These are phyloP conservation scores for Auriscalpium orientale DNA, from an alignment of 768 basidiomycete species.

Conservation along the genomic window DNA sequence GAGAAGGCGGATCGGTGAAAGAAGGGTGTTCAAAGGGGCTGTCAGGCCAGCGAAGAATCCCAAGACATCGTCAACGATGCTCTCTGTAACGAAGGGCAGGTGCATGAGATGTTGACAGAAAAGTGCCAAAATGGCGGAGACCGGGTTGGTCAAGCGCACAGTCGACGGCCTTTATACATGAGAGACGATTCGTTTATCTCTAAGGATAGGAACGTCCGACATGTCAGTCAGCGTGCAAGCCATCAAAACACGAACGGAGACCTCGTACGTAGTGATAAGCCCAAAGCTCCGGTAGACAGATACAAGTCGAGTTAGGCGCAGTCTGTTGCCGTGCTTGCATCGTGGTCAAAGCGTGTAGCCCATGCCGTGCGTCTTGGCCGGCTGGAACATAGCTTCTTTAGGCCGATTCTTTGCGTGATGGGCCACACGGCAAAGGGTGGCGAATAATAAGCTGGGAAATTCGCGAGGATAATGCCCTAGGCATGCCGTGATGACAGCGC, in stretches of 20 bases:
- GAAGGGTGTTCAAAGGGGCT: constrained; percentile 1
- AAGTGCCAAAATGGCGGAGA: neutral
- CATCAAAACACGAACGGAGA: neutral
- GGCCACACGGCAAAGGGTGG: neutral
- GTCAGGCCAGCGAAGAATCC: neutral
- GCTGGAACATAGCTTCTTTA: neutral
- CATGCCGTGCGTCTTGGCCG: neutral
- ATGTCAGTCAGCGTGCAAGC: neutral
- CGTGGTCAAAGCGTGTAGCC: neutral
- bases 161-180: too few relatives aligned
- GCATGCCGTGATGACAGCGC: neutral
- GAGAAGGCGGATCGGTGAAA: constrained; percentile 2
- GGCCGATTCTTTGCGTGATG: neutral
- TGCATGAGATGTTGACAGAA: constrained; percentile 2
- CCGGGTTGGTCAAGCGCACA: neutral
- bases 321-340: neutral
- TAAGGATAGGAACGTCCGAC: neutral
- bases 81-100: neutral
- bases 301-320: neutral
- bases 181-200: neutral
- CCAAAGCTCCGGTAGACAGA: neutral
- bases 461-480: neutral
- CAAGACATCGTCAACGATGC: constrained; percentile 1
- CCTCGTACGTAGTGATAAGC: neutral
- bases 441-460: neutral